Evolutionary conservation across 306 rosid species (phyloP), one percentile per base, ranked within the genome.

Genomic region (Gillenia trifoliata): DNA sequence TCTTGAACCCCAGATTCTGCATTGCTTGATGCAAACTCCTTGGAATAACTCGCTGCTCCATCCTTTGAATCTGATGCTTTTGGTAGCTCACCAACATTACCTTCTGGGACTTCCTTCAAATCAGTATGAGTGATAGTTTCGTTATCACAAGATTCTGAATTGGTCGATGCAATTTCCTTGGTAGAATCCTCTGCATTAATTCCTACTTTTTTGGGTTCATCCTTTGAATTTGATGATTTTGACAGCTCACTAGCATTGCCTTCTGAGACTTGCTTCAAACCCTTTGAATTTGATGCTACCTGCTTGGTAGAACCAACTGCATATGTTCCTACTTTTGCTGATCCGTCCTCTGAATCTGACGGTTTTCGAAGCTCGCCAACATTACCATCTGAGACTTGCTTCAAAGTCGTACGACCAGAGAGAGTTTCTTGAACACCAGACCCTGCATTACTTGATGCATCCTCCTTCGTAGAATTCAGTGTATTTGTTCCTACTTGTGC

Each of bases 71-170:
- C 69, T 59, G 60, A 78, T 1, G 66, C 31, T 66, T 75, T 70
- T 66, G 84, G 78, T 29, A 52, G 84, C 82, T 79, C 88, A 49
- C 25, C 67, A 61, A 40, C 70, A 67, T 71, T 79, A 64, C 62
- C 84, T 70, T 83, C 77, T 2, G 82, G 71, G 72, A 62, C 68
- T 82, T 79, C 68, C 68, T 70, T 75, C 73, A 67, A 63, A 80
- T 82, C 87, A 57, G 25, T 71, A 75, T 81, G 30, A 66, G 68
- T 82, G 50, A 22, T 8, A 57, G 19, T 17, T 56, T 57, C 34
- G 11, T 71, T 26, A 56, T 36, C 30, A 25, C 38, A 4, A 16
- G 54, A 36, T 16, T 33, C 40, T 56, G 8, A 26, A 34, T 38
- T 71, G 66, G 26, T 25, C 23, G 38, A 56, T 17, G 11, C 55